phyloP scores from a whole-genome alignment of 345 rosid genomes.

The Populus ilicifolia region DNA sequence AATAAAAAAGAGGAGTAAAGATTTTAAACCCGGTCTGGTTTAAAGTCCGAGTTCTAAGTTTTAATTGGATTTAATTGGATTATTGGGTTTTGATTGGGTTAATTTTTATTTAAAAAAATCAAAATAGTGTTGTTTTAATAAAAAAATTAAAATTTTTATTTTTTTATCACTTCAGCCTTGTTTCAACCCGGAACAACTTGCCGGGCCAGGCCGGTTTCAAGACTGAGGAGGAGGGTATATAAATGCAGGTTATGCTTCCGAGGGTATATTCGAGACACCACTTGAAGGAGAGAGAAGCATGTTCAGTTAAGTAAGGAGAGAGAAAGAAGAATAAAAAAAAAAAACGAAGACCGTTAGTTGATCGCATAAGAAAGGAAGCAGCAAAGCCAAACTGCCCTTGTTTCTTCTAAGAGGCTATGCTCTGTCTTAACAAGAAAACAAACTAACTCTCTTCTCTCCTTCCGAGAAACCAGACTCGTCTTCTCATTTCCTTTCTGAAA shows the following conservation, averaged over 20 bases:
- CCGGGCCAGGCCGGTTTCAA: no score
- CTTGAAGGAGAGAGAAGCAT: neutral
- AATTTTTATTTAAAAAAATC: no score
- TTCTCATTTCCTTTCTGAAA: neutral
- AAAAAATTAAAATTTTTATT: no score
- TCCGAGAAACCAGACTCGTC: neutral
- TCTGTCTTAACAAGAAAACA: neutral
- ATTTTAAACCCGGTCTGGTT: no score
- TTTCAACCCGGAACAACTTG: no score
- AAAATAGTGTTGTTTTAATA: no score
- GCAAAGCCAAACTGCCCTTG: neutral
- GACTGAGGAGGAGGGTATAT: no score
- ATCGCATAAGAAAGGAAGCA: neutral
- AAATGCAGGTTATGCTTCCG: neutral
- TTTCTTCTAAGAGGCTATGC: neutral
- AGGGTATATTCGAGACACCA: conserved; percentile 26
- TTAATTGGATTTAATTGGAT: no score
- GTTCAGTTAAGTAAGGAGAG: conserved; percentile 4
- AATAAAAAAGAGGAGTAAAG: neutral
- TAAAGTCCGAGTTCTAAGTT: no score
- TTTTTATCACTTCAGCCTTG: no score
- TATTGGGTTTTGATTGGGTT: no score
- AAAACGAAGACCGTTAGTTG: neutral
- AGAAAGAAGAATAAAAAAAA: neutral
- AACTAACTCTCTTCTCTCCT: conserved; percentile 5